These are phyloP conservation scores for Davidsoniella neocaledoniae DNA, from an alignment of 2,329 filamentous ascomycete species.

Conservation along the genomic window DNA sequence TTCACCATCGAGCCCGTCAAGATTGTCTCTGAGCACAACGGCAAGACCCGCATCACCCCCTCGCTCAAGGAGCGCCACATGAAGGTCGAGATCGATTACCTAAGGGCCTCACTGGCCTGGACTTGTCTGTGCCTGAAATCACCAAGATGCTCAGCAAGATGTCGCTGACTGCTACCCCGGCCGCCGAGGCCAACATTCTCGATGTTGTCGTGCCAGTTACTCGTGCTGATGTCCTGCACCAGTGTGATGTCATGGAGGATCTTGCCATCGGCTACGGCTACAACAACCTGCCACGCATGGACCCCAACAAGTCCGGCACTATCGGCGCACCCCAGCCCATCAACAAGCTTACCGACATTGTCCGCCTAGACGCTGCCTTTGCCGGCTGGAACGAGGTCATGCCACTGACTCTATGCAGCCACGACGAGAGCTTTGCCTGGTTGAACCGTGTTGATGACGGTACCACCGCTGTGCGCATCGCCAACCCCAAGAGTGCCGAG, in stretches of 20 bases:
- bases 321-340: slow-evolving; percentile 74
- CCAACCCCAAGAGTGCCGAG: slow-evolving; percentile 83
- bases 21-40: slow-evolving; percentile 83
- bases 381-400: slow-evolving; percentile 93
- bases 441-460: slow-evolving; percentile 82
- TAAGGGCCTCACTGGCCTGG: slow-evolving; percentile 77
- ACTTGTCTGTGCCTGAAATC: slow-evolving; percentile 56
- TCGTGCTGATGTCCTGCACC: slow-evolving; percentile 84
- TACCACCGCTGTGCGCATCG: slow-evolving; percentile 63
- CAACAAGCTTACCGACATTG: slow-evolving; percentile 89
- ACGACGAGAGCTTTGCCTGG: slow-evolving; percentile 96
- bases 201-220: slow-evolving; percentile 77
- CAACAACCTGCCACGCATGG: slow-evolving; percentile 79
- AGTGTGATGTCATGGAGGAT: slow-evolving; percentile 98
- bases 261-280: slow-evolving; percentile 93
- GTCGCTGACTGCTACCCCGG: slow-evolving; percentile 69
- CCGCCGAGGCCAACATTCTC: slow-evolving; percentile 40
- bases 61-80: slow-evolving; percentile 60
- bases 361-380: slow-evolving; percentile 78
- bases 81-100: slow-evolving; percentile 76
- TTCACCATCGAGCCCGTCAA: slow-evolving; percentile 91
- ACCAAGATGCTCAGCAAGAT: slow-evolving; percentile 74
- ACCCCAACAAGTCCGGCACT: slow-evolving; percentile 71
- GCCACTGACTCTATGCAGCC: slow-evolving; percentile 88
- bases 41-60: slow-evolving; percentile 63